phyloP scores from a whole-genome alignment of 352 stramenopile species.

The Aphanomyces invadans region DNA sequence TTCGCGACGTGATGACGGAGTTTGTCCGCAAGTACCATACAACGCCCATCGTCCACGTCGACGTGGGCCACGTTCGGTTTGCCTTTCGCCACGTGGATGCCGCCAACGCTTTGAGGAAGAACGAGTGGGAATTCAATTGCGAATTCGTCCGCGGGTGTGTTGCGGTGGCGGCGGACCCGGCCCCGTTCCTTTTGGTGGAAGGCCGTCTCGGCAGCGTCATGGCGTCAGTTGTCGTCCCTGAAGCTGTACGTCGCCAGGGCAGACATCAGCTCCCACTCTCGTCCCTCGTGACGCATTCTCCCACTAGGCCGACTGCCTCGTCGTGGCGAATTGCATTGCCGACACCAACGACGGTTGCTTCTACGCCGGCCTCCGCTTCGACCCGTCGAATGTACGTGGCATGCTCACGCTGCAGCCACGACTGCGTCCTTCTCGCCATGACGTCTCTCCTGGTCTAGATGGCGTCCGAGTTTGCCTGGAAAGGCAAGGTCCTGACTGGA shows the following conservation, averaged over 20 bases:
- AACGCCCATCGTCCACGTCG: background rate
- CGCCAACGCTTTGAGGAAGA: background rate
- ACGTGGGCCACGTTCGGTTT: background rate
- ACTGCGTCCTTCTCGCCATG: too few species aligned
- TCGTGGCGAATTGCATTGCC: conserved; percentile 58
- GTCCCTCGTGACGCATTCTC: background rate
- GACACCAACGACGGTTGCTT: conserved; percentile 56
- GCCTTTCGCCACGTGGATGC: background rate
- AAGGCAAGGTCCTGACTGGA: conserved; percentile 8
- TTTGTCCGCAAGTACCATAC: background rate
- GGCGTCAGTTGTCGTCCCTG: background rate
- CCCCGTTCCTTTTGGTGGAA: conserved; percentile 43
- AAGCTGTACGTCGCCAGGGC: background rate
- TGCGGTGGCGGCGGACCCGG: conserved; percentile 17
- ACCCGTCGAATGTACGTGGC: conserved; percentile 28
- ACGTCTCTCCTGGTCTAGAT: too few species aligned
- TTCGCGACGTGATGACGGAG: background rate
- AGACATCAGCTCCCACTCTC: too few species aligned
- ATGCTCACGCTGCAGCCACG: too few species aligned
- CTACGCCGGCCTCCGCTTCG: conserved; percentile 64
- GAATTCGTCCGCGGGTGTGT: background rate
- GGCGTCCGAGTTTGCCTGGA: conserved; percentile 3
- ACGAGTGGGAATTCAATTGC: background rate
- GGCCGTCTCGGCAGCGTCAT: conserved; percentile 35
- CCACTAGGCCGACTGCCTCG: conserved; percentile 21